These are phyloP conservation scores for Erysiphe neolycopersici DNA, from an alignment of 2,329 filamentous ascomycete genomes.

Conservation along the genomic window DNA sequence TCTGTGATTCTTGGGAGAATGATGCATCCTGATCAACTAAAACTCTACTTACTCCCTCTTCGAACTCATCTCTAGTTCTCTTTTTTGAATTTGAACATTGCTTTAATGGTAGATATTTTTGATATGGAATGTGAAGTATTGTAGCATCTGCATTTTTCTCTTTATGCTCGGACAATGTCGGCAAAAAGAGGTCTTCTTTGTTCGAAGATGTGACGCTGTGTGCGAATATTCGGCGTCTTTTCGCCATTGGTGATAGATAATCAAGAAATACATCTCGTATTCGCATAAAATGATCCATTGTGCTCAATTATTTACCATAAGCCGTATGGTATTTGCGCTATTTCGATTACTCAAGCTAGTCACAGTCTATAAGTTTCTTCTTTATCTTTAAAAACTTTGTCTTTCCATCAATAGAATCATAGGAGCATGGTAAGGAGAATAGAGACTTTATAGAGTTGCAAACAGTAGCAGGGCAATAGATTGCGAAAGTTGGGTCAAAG, in stretches of 20 bases:
- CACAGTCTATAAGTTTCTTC: neutral
- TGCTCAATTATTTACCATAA: neutral
- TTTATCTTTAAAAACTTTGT: neutral
- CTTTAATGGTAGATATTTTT: constrained; percentile 4
- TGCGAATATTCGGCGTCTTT: constrained; percentile 12
- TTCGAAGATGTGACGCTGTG: constrained; percentile 4
- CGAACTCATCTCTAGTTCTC: constrained; percentile 7
- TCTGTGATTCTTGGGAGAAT: neutral
- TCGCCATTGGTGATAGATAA: constrained; percentile 10
- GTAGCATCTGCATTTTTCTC: neutral
- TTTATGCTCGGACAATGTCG: constrained; percentile 2
- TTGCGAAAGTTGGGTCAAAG: too few relatives aligned
- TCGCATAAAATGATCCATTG: constrained; percentile 10
- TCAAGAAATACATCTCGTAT: constrained; percentile 10
- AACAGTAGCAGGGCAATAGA: too few relatives aligned
- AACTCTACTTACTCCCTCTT: constrained; percentile 1
- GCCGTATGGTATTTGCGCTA: neutral
- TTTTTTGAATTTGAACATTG: constrained; percentile 8
- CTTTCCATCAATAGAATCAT: too few relatives aligned
- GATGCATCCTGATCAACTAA: neutral
- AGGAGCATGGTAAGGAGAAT: too few relatives aligned
- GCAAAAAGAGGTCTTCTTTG: constrained; percentile 5
- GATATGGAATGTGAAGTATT: constrained; percentile 2
- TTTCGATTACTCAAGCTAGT: neutral
- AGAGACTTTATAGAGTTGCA: too few relatives aligned